Evolutionary conservation across 2,329 filamentous ascomycete genomes (phyloP).

Genomic region (Annulohypoxylon truncatum): DNA sequence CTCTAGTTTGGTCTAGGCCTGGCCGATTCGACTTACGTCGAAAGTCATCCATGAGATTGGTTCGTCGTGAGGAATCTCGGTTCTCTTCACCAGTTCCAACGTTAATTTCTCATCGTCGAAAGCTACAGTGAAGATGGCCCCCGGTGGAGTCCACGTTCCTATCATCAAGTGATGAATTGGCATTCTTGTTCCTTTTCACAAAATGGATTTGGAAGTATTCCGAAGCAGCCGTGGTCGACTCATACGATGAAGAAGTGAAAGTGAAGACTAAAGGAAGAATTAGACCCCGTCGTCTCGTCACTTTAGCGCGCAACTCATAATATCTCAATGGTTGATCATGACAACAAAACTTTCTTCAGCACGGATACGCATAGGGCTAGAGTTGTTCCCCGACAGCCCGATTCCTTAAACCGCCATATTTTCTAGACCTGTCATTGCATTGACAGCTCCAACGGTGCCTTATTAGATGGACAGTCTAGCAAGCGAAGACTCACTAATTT

Average conservation of each 20-base stretch:
- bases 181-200: conserved; percentile 63
- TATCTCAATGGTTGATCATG: background rate
- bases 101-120: conserved; percentile 86
- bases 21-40: conserved; percentile 70
- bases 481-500: conserved; percentile 9
- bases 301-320: background rate
- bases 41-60: conserved; percentile 96
- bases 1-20: background rate
- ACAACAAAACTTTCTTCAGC: background rate
- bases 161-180: conserved; percentile 89
- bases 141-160: conserved; percentile 90
- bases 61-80: conserved; percentile 83
- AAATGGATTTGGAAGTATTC: conserved; percentile 10
- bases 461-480: conserved; percentile 7
- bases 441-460: conserved; percentile 3
- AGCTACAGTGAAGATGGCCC: conserved; percentile 88
- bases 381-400: conserved; percentile 5
- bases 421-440: background rate
- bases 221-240: background rate
- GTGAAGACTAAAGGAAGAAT: background rate
- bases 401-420: background rate
- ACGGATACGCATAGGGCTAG: background rate
- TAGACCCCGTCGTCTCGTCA: background rate
- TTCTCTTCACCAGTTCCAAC: conserved; percentile 81
- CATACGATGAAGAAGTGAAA: background rate